A percentile compares a stretch with the other conserved stretches of the same genome.
phyloP scores from a whole-genome alignment of 805 yeast species.

The Lachancea dasiensis region DNA sequence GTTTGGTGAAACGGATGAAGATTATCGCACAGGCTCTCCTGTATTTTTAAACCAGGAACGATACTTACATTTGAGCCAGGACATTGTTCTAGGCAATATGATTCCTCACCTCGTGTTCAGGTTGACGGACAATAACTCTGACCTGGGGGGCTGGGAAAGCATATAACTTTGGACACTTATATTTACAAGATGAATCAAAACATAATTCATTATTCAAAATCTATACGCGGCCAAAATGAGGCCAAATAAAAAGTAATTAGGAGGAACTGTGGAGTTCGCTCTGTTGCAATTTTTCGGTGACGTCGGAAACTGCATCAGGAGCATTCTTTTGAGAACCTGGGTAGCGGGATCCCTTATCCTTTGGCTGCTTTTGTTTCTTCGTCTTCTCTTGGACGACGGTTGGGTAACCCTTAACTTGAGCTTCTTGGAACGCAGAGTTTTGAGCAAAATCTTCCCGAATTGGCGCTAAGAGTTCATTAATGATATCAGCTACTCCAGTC shows the following conservation, averaged over 20 bases:
- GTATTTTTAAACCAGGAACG: constrained; percentile 55
- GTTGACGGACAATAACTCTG: constrained; percentile 69
- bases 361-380: constrained; percentile 67
- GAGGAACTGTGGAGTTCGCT: constrained; percentile 9
- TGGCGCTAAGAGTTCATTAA: constrained; percentile 77
- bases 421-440: constrained; percentile 67
- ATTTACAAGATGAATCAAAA: not conserved
- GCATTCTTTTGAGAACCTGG: constrained; percentile 53
- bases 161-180: no score
- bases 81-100: constrained; percentile 74
- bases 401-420: constrained; percentile 80
- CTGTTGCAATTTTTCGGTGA: constrained; percentile 26
- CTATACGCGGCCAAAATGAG: not conserved
- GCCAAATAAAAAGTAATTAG: not conserved
- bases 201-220: not conserved
- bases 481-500: constrained; percentile 81
- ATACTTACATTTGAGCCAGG: constrained; percentile 60
- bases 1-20: constrained; percentile 82
- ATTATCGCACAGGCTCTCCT: constrained; percentile 63
- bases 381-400: constrained; percentile 53
- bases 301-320: constrained; percentile 14
- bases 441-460: constrained; percentile 62
- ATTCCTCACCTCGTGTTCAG: constrained; percentile 73
- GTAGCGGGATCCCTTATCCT: constrained; percentile 84
- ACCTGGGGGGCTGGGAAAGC: constrained; percentile 93